Percentiles rank a stretch among this genome's conserved stretches.
Conservation (phyloP, 2,329 filamentous ascomycete genomes). For the Teratosphaeria viscida region DNA sequence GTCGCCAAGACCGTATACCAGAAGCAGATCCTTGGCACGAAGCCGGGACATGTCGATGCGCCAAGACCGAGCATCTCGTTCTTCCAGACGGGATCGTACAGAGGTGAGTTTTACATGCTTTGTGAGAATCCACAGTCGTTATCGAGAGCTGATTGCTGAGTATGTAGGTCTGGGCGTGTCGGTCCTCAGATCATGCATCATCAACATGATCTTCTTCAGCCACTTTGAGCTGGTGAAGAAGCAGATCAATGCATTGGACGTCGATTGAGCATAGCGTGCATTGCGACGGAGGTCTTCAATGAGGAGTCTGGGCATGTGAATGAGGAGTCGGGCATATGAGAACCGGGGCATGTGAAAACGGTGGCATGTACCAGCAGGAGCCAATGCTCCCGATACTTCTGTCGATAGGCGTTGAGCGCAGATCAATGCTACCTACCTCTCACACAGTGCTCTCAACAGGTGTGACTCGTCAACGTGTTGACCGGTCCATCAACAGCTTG, state of each 20-base stretch:
- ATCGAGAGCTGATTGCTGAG: not conserved
- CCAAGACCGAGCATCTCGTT: constrained; percentile 61
- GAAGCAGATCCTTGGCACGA: constrained; percentile 64
- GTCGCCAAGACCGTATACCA: constrained; percentile 81
- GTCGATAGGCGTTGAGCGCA: too few relatives aligned
- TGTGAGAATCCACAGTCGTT: not conserved
- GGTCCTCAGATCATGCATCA: constrained; percentile 69
- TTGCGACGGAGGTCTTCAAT: not conserved
- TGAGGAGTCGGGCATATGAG: not conserved
- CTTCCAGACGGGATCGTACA: constrained; percentile 69
- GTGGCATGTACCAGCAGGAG: too few relatives aligned
- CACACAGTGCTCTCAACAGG: too few relatives aligned
- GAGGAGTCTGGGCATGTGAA: not conserved
- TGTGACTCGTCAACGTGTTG: too few relatives aligned
- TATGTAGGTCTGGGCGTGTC: constrained; percentile 56
- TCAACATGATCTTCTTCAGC: constrained; percentile 86
- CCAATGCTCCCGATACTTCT: too few relatives aligned
- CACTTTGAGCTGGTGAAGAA: constrained; percentile 74
- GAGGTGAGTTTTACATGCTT: constrained; percentile 39
- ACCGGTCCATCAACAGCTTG: too few relatives aligned
- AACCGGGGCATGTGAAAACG: not conserved
- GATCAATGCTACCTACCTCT: too few relatives aligned
- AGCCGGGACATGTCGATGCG: constrained; percentile 37
- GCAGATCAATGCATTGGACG: constrained; percentile 33
- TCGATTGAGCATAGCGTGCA: not conserved